A percentile compares a stretch with the other conserved stretches of the same genome.
Evolutionary conservation across 2,329 filamentous ascomycete species (phyloP).

Genomic region (Juglanconis sp.): DNA sequence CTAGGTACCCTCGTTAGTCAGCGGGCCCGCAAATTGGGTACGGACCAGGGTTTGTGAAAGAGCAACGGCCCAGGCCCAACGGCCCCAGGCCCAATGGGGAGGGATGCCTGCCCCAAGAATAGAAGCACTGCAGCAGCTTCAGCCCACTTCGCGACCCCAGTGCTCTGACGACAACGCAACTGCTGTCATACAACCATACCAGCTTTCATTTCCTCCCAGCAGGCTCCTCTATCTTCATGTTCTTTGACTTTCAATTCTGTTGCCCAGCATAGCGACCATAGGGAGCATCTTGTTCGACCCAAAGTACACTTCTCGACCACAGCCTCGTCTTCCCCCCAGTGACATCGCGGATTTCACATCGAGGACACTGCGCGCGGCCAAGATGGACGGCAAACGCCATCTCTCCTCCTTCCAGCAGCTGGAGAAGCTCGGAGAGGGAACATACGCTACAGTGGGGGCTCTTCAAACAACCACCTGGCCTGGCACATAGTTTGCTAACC

Average conservation of each 20-base stretch:
- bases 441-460: constrained; percentile 84
- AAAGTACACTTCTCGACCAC: constrained; percentile 29
- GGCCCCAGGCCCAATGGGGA: neutral
- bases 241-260: constrained; percentile 10
- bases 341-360: neutral
- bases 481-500: neutral
- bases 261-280: constrained; percentile 32
- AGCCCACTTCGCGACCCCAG: neutral
- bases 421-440: constrained; percentile 97
- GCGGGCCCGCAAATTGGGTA: too few species aligned
- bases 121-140: constrained; percentile 8
- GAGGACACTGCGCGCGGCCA: neutral
- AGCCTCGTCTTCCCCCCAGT: neutral
- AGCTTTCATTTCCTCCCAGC: neutral
- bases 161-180: neutral
- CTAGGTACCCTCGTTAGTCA: neutral
- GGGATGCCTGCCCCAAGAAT: constrained; percentile 17
- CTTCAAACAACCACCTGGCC: neutral
- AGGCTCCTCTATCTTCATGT: neutral
- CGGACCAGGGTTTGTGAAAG: too few species aligned
- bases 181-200: neutral
- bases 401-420: constrained; percentile 98
- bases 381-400: constrained; percentile 88
- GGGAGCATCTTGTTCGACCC: constrained; percentile 39
- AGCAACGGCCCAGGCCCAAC: neutral